Evolutionary conservation across 75 land plant genomes (phyloP).

Genomic region (Gnetum montanum): DNA sequence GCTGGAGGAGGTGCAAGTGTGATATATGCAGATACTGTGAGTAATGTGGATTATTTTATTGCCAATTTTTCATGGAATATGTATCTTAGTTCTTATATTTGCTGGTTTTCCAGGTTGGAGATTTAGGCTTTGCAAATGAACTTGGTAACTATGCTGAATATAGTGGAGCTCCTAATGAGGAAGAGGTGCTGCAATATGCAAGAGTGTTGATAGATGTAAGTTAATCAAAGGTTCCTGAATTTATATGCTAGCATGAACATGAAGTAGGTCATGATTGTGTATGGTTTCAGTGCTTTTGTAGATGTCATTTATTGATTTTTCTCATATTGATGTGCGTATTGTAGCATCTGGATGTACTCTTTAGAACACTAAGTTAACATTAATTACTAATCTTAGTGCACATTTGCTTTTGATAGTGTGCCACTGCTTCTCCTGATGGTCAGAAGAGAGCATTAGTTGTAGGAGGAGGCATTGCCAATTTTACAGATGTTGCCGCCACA

Average conservation of each 20-base stretch:
- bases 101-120: slow-evolving; percentile 29
- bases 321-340: too few relatives aligned
- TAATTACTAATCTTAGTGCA: background rate
- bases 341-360: too few relatives aligned
- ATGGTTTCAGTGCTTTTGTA: too few relatives aligned
- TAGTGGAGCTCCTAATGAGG: slow-evolving; percentile 53
- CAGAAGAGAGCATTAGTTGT: slow-evolving; percentile 34
- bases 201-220: slow-evolving; percentile 46
- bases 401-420: slow-evolving; percentile 21
- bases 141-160: slow-evolving; percentile 58
- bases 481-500: slow-evolving; percentile 54
- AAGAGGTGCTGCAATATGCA: slow-evolving; percentile 47
- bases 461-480: slow-evolving; percentile 55
- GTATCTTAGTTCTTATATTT: background rate
- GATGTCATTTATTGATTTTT: too few relatives aligned
- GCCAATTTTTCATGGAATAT: background rate
- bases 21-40: slow-evolving; percentile 50
- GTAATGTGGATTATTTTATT: background rate
- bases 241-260: too few relatives aligned
- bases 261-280: too few relatives aligned
- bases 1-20: slow-evolving; percentile 60
- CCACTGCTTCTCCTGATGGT: slow-evolving; percentile 49
- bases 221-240: too few relatives aligned
- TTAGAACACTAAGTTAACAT: too few relatives aligned
- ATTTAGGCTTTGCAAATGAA: slow-evolving; percentile 38